Evolutionary conservation across 768 basidiomycete genomes (phyloP).

Genomic region (Podaxis sp.): DNA sequence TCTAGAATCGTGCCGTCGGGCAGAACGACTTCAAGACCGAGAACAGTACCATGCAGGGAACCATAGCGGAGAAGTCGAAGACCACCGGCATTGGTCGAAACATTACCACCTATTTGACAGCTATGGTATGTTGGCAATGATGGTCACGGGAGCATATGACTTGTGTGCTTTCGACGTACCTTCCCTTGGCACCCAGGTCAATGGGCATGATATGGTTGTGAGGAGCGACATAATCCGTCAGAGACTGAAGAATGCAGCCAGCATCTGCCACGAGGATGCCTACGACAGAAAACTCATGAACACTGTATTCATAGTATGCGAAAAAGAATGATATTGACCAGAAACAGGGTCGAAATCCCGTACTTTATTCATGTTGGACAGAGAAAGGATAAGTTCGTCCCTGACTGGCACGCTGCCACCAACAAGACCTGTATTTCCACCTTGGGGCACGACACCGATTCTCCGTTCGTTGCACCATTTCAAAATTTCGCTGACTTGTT

Average conservation of each 20-base stretch:
- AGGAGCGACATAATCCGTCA: slow-evolving; percentile 83
- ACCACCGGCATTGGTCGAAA: slow-evolving; percentile 98
- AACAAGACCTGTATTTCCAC: slow-evolving; percentile 97
- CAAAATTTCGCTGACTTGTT: slow-evolving; percentile 87
- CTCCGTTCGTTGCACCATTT: slow-evolving; percentile 80
- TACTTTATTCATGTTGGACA: slow-evolving; percentile 79
- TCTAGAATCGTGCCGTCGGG: slow-evolving; percentile 92
- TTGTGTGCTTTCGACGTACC: slow-evolving; percentile 41
- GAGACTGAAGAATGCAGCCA: slow-evolving; percentile 87
- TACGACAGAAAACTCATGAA: slow-evolving; percentile 28
- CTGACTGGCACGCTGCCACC: slow-evolving; percentile 89
- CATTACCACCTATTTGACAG: slow-evolving; percentile 97
- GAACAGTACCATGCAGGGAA: slow-evolving; percentile 89
- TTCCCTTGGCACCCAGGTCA: slow-evolving; percentile 95
- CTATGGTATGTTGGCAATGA: slow-evolving; percentile 34
- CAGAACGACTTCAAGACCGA: slow-evolving; percentile 94
- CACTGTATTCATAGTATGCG: slow-evolving; percentile 2
- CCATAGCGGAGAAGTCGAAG: slow-evolving; percentile 92
- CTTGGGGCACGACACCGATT: slow-evolving; percentile 94
- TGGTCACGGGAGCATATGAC: slow-evolving; percentile 5
- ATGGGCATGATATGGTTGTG: slow-evolving; percentile 95
- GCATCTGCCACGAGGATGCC: slow-evolving; percentile 93
- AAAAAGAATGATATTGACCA: slow-evolving; percentile 42
- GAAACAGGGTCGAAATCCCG: slow-evolving; percentile 84
- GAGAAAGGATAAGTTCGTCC: slow-evolving; percentile 85